phyloP scores from a whole-genome alignment of 2,329 filamentous ascomycete genomes.

The Fusarium luffae region DNA sequence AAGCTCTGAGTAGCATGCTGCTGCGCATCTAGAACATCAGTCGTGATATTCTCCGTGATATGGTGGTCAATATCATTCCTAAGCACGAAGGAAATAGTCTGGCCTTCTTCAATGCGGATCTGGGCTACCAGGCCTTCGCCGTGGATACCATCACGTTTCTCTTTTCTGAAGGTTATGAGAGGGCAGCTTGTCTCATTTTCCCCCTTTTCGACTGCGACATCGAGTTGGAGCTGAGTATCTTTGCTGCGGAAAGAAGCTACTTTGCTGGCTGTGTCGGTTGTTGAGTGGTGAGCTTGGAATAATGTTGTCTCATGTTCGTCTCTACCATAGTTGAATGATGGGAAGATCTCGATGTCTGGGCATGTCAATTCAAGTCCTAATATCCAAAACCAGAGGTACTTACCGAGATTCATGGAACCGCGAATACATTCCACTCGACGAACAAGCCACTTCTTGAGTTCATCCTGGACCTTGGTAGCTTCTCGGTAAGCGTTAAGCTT shows the following conservation, averaged over 20 bases:
- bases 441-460: conserved; percentile 77
- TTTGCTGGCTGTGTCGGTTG: conserved; percentile 61
- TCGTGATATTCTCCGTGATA: conserved; percentile 68
- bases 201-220: conserved; percentile 73
- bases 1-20: conserved; percentile 77
- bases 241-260: conserved; percentile 71
- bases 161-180: conserved; percentile 65
- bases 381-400: not conserved
- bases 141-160: conserved; percentile 61
- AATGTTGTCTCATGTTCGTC: conserved; percentile 71
- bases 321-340: conserved; percentile 76
- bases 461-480: conserved; percentile 64
- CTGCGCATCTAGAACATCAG: conserved; percentile 66
- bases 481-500: conserved; percentile 66
- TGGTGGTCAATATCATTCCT: conserved; percentile 70
- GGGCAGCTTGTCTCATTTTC: conserved; percentile 58
- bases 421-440: conserved; percentile 78
- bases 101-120: conserved; percentile 71
- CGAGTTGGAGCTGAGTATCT: conserved; percentile 70
- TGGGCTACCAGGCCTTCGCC: conserved; percentile 72
- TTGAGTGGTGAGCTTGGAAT: conserved; percentile 55
- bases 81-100: conserved; percentile 75
- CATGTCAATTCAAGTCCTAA: conserved; percentile 36
- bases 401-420: conserved; percentile 70
- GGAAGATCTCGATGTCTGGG: conserved; percentile 75